Base-by-base conservation (phyloP, 768 basidiomycete species). In the Tulasnella sp. region DNA sequence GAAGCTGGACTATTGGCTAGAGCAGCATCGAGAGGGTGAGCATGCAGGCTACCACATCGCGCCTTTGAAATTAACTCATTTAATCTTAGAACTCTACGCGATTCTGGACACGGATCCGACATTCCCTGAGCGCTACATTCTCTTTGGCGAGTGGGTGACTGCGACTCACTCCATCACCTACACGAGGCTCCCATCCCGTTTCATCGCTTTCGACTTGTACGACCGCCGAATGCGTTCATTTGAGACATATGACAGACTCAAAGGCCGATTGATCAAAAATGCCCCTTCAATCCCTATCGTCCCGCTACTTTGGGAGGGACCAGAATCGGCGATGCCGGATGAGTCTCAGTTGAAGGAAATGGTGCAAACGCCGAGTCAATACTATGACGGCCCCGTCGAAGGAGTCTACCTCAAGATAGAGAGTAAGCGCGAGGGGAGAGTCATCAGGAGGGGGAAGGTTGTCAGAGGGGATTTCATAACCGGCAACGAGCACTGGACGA, bases 101-200 rank as follows among this genome's bases (percentile, higher is more conserved):
- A 79, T 90, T 2, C 84, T 90, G 3, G 86, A 87, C 55, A 85
- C 86, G 79, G 85, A 86, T 74, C 84, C 86, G 75, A 74, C 77
- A 71, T 91, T 89, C 80, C 83, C 89, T 11, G 87, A 90, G 82
- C 86, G 90, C 2, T 91, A 87, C 79, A 86, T 90, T 39, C 84
- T 91, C 7, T 91, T 86, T 79, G 90, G 90, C 42, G 90, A 91
- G 82, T 91, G 90, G 89, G 84, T 90, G 81, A 88, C 85, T 55
- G 89, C 88, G 42, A 90, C 88, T 18, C 90, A 91, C 82, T 90
- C 89, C 6, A 89, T 91, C 73, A 82, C 87, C 5, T 91, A 91
- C 82, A 86, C 86, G 10, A 81, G 82, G 23, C 87, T 91, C 13
- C 88, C 89, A 1, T 87, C 88, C 80, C 85, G 84, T 57, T 90